Evolutionary conservation across 1,284 basidiomycete genomes (phyloP).

Genomic region (Marasmius sp.): DNA sequence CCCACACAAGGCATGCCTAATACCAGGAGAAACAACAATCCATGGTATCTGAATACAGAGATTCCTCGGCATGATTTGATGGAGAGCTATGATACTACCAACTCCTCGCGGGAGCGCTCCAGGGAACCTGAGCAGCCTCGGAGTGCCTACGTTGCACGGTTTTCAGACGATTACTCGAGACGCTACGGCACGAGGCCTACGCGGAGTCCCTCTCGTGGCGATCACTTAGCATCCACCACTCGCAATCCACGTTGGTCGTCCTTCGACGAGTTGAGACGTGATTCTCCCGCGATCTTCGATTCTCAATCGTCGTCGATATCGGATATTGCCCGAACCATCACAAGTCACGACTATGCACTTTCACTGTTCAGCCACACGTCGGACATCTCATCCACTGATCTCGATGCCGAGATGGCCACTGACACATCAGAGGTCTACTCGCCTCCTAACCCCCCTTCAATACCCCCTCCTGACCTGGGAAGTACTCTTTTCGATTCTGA

Average conservation of each 20-base stretch:
- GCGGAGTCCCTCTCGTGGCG: background rate
- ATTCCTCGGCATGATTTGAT: too few relatives aligned
- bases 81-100: too few relatives aligned
- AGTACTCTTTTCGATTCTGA: background rate
- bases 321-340: constrained; percentile 14
- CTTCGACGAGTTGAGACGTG: background rate
- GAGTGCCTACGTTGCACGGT: background rate
- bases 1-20: too few relatives aligned
- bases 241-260: constrained; percentile 8
- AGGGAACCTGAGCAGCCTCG: too few relatives aligned
- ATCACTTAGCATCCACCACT: background rate
- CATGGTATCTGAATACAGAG: too few relatives aligned
- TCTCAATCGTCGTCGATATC: constrained; percentile 13
- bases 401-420: background rate
- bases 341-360: background rate
- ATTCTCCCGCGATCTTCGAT: constrained; percentile 10
- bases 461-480: constrained; percentile 16
- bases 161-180: background rate
- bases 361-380: background rate
- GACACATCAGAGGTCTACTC: background rate
- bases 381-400: background rate
- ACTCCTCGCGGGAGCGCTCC: too few relatives aligned
- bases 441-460: constrained; percentile 6
- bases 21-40: too few relatives aligned
- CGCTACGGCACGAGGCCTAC: background rate